Percentiles rank a stretch among this genome's conserved stretches.
Evolutionary conservation across 306 rosid species (phyloP).

Genomic region (Glycyrrhiza uralensis): DNA sequence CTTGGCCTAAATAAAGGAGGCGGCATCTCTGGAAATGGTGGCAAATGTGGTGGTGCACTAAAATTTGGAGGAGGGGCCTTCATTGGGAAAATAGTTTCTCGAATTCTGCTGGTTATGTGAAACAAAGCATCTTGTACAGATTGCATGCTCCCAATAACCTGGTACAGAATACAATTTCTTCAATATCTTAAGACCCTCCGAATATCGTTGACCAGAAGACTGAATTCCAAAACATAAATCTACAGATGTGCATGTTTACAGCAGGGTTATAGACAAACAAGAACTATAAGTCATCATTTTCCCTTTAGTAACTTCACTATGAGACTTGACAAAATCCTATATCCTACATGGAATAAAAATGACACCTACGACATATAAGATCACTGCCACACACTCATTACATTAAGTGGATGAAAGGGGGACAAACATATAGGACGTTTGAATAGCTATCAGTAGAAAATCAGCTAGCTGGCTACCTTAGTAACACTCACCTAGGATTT

Average conservation of each 20-base stretch:
- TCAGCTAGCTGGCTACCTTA: not conserved
- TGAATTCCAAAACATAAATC: not conserved
- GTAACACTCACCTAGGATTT: not conserved
- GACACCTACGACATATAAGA: not conserved
- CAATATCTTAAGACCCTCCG: not conserved
- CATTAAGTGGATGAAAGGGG: not conserved
- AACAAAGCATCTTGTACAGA: conserved; percentile 87
- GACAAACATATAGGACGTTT: not conserved
- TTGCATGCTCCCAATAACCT: conserved; percentile 72
- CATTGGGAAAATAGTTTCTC: conserved; percentile 73
- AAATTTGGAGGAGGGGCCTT: conserved; percentile 61
- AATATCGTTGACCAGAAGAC: not conserved
- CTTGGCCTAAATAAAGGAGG: conserved; percentile 69
- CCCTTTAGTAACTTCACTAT: not conserved
- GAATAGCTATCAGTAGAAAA: not conserved
- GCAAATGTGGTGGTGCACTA: conserved; percentile 46
- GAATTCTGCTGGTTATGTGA: conserved; percentile 75
- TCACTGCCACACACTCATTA: not conserved
- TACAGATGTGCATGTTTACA: not conserved
- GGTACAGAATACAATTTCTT: conserved; percentile 25
- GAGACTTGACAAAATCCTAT: not conserved
- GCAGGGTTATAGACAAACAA: not conserved
- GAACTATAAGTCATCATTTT: not conserved
- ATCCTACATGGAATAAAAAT: not conserved
- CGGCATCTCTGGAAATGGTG: conserved; percentile 65